These are phyloP conservation scores for Aphanomyces cochlioides DNA, from an alignment of 352 stramenopile species.

Conservation along the genomic window DNA sequence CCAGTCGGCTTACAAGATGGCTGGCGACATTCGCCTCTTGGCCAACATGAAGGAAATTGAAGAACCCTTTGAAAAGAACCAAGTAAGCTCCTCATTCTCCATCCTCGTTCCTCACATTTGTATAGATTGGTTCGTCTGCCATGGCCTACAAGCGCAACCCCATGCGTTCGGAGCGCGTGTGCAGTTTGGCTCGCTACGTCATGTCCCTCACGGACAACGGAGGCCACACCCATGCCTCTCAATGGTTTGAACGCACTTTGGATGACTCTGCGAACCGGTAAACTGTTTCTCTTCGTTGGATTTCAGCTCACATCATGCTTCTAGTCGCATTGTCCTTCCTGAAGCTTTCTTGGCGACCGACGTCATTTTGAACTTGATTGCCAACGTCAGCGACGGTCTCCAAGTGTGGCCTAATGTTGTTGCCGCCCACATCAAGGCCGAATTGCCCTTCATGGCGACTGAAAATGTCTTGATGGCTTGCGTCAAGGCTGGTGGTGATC, in stretches of 20 bases:
- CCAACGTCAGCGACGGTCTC: constrained; percentile 97
- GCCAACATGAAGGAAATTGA: constrained; percentile 99
- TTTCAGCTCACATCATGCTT: constrained; percentile 16
- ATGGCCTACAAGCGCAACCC: constrained; percentile 99
- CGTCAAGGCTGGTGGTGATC: constrained; percentile 96
- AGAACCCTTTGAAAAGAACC: constrained; percentile 90
- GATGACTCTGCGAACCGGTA: constrained; percentile 98
- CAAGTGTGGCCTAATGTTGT: constrained; percentile 95
- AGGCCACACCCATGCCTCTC: constrained; percentile 94
- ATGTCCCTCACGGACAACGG: constrained; percentile 96
- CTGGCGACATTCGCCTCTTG: constrained; percentile 97
- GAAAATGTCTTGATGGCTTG: constrained; percentile 99
- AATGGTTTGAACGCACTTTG: constrained; percentile 99
- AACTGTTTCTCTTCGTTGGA: not conserved
- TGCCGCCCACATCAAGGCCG: constrained; percentile 94
- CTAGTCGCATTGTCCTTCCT: constrained; percentile 93
- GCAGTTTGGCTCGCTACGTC: constrained; percentile 96
- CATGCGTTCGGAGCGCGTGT: constrained; percentile 98
- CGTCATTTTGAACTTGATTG: constrained; percentile 97
- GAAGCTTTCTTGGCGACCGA: constrained; percentile 97
- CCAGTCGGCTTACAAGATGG: constrained; percentile 99
- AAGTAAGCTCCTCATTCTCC: constrained; percentile 35
- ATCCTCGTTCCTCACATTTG: not conserved
- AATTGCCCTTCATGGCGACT: constrained; percentile 99
- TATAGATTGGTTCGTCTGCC: constrained; percentile 93